These are phyloP conservation scores for Xylaria sp. DNA, from an alignment of 2,329 filamentous ascomycete genomes.

Conservation along the genomic window DNA sequence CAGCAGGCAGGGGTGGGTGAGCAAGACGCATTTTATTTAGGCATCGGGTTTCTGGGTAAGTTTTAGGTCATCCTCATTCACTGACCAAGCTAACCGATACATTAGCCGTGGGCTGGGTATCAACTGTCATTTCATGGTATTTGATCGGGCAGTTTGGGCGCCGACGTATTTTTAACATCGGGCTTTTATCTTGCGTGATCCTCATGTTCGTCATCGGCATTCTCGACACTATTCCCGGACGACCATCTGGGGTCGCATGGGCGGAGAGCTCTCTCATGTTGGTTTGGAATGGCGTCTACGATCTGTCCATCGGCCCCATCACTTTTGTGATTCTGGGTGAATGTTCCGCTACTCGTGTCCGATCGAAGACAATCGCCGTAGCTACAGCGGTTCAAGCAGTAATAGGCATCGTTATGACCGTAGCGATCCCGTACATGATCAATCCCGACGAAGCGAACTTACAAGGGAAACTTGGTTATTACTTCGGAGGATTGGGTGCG, in stretches of 20 bases:
- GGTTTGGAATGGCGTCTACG: constrained; percentile 63
- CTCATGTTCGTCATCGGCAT: constrained; percentile 61
- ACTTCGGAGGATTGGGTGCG: constrained; percentile 54
- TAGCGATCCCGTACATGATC: constrained; percentile 58
- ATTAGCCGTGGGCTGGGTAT: constrained; percentile 61
- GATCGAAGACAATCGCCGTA: constrained; percentile 59
- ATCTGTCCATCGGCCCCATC: constrained; percentile 62
- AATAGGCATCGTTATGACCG: constrained; percentile 56
- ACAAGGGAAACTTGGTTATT: constrained; percentile 57
- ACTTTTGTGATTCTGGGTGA: constrained; percentile 67
- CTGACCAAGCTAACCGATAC: constrained; percentile 30
- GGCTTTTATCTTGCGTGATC: constrained; percentile 57
- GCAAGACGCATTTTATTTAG: constrained; percentile 64
- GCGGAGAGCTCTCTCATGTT: constrained; percentile 63
- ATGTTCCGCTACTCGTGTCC: constrained; percentile 57
- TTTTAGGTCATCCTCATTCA: constrained; percentile 3
- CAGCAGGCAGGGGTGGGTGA: constrained; percentile 65
- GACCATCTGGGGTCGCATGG: constrained; percentile 56
- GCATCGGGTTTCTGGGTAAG: constrained; percentile 61
- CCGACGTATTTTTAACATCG: constrained; percentile 61
- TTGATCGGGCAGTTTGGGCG: constrained; percentile 62
- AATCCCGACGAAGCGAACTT: constrained; percentile 57
- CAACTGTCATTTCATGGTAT: constrained; percentile 66
- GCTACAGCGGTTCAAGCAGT: constrained; percentile 57
- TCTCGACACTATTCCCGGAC: constrained; percentile 57